Conservation (phyloP, 2,329 filamentous ascomycete genomes). For the Zopfia rhizophila region DNA sequence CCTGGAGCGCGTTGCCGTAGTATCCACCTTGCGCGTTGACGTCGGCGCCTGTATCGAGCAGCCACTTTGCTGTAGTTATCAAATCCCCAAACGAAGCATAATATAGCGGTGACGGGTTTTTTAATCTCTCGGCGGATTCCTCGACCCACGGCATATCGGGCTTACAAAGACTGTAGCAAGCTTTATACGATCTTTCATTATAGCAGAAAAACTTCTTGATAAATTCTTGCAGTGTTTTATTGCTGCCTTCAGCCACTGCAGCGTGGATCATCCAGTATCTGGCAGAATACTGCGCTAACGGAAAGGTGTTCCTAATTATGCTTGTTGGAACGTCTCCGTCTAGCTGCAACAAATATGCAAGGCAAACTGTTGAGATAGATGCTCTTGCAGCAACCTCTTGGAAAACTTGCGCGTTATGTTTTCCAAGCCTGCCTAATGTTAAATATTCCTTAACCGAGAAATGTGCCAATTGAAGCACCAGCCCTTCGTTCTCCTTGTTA, state of each 20-base stretch:
- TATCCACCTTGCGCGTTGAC: slow-evolving; percentile 15
- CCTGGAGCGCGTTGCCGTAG: slow-evolving; percentile 10
- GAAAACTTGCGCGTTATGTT: slow-evolving; percentile 3
- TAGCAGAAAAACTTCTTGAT: not conserved
- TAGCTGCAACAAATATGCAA: slow-evolving; percentile 19
- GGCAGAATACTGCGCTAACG: slow-evolving; percentile 21
- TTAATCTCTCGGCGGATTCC: too few relatives aligned
- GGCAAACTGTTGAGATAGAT: slow-evolving; percentile 16
- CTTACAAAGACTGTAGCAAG: not conserved
- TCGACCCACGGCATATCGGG: too few relatives aligned
- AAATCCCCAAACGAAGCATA: slow-evolving; percentile 8
- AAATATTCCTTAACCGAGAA: slow-evolving; percentile 31
- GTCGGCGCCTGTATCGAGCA: slow-evolving; percentile 10
- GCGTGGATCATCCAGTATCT: slow-evolving; percentile 20
- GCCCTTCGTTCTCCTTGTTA: not conserved
- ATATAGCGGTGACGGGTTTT: slow-evolving; percentile 11
- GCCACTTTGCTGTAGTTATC: not conserved
- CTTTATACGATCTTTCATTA: not conserved
- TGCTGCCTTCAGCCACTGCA: slow-evolving; percentile 14
- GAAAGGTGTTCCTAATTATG: not conserved
- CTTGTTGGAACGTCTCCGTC: too few relatives aligned
- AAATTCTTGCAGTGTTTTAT: not conserved
- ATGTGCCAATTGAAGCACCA: slow-evolving; percentile 16
- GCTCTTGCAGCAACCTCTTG: slow-evolving; percentile 3
- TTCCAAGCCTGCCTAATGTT: slow-evolving; percentile 4